Percentiles rank a stretch among this genome's conserved stretches.
Conservation (phyloP, 257 asterid genomes). For the Oldenlandia corymbosa region DNA sequence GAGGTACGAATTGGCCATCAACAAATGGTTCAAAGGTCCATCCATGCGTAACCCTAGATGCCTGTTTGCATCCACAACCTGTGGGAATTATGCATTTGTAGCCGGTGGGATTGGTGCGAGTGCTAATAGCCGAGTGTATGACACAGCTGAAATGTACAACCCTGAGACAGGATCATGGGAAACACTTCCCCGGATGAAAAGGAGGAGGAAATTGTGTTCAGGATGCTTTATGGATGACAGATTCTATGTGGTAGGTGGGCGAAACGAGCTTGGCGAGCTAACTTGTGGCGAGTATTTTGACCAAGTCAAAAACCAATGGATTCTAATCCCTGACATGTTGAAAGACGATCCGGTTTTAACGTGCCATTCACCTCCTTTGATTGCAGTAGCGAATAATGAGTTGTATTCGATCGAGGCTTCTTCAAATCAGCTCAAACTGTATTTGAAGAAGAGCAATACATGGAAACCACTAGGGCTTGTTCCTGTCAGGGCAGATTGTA, state of each 20-base stretch:
- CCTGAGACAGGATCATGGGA: slow-evolving; percentile 48
- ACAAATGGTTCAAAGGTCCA: slow-evolving; percentile 63
- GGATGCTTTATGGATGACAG: slow-evolving; percentile 69
- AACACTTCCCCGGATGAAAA: slow-evolving; percentile 59
- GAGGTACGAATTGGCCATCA: slow-evolving; percentile 56
- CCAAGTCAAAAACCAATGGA: slow-evolving; percentile 48
- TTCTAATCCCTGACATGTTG: slow-evolving; percentile 58
- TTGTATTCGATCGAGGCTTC: slow-evolving; percentile 63
- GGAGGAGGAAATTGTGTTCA: slow-evolving; percentile 44
- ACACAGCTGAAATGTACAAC: slow-evolving; percentile 54
- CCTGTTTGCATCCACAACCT: slow-evolving; percentile 68
- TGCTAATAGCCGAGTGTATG: slow-evolving; percentile 27
- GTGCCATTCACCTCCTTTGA: slow-evolving; percentile 68
- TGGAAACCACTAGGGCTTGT: slow-evolving; percentile 68
- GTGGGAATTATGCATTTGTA: slow-evolving; percentile 53
- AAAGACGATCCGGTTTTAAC: slow-evolving; percentile 56
- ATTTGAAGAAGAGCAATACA: slow-evolving; percentile 48
- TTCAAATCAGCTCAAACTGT: slow-evolving; percentile 58
- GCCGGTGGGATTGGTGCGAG: slow-evolving; percentile 61
- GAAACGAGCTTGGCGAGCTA: slow-evolving; percentile 47
- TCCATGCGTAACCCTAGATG: slow-evolving; percentile 66
- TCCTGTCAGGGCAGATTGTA: slow-evolving; percentile 62
- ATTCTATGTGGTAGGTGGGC: slow-evolving; percentile 68
- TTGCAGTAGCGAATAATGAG: slow-evolving; percentile 67
- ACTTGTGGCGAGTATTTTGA: slow-evolving; percentile 72